These are phyloP conservation scores for Huntiella bhutanensis DNA, from an alignment of 2,329 filamentous ascomycete species.

Conservation along the genomic window DNA sequence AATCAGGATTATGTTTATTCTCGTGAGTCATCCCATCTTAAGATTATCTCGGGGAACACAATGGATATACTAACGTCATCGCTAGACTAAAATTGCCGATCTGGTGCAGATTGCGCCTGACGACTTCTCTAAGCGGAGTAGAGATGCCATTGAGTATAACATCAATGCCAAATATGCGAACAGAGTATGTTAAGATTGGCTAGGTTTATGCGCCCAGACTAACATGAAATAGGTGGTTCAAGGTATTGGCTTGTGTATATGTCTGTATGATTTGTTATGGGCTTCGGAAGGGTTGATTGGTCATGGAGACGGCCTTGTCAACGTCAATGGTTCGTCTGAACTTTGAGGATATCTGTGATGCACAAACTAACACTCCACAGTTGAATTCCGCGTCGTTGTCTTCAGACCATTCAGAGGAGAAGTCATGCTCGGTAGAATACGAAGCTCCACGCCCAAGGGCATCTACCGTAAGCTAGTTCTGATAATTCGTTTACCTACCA, in stretches of 20 bases:
- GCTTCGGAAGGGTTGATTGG: slow-evolving; percentile 87
- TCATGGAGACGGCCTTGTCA: slow-evolving; percentile 77
- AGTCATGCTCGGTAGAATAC: slow-evolving; percentile 71
- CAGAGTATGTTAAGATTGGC: slow-evolving; percentile 34
- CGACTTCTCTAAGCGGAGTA: slow-evolving; percentile 69
- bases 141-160: slow-evolving; percentile 79
- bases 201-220: neutral
- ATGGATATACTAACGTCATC: slow-evolving; percentile 5
- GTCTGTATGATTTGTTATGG: slow-evolving; percentile 76
- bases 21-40: slow-evolving; percentile 20
- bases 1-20: slow-evolving; percentile 25
- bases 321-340: slow-evolving; percentile 57
- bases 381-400: slow-evolving; percentile 82
- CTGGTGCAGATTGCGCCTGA: slow-evolving; percentile 81
- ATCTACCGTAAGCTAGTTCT: slow-evolving; percentile 39
- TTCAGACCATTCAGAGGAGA: slow-evolving; percentile 95
- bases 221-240: slow-evolving; percentile 48
- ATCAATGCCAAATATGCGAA: slow-evolving; percentile 96
- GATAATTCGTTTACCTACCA: neutral
- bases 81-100: slow-evolving; percentile 79
- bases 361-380: slow-evolving; percentile 23
- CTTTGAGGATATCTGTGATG: neutral
- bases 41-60: neutral
- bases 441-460: slow-evolving; percentile 49
- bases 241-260: slow-evolving; percentile 83